Evolutionary conservation across 345 rosid genomes (phyloP).

Genomic region (Gossypium bickii): DNA sequence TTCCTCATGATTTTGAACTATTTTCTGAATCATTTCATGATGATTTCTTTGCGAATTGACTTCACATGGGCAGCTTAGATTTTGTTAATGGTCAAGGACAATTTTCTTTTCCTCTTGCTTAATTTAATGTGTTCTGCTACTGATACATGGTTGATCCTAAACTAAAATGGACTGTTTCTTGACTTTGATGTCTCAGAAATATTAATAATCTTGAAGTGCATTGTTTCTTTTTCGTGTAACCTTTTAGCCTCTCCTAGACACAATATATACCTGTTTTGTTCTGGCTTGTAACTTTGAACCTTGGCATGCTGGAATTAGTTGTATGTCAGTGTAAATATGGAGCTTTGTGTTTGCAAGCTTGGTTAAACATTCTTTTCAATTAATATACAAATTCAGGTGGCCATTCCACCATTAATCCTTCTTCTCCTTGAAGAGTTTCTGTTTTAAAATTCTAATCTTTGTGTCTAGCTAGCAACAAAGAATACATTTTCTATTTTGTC

Average conservation of each 20-base stretch:
- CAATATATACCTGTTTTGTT: not conserved
- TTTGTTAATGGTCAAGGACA: not conserved
- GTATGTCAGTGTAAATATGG: not conserved
- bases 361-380: not conserved
- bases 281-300: not conserved
- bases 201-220: not conserved
- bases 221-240: not conserved
- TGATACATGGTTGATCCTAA: not conserved
- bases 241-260: not conserved
- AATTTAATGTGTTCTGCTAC: not conserved
- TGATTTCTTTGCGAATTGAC: not conserved
- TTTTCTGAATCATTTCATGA: slow-evolving; percentile 2
- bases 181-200: not conserved
- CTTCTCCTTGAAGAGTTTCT: too few species aligned
- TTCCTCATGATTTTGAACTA: slow-evolving; percentile 23
- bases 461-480: not conserved
- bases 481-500: too few species aligned
- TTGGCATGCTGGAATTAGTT: not conserved
- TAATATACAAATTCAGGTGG: not conserved
- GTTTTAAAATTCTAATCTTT: not conserved
- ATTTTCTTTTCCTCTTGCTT: not conserved
- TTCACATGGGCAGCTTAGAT: not conserved
- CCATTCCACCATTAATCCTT: too few species aligned
- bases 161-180: not conserved
- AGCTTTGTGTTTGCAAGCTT: not conserved